Evolutionary conservation across 2,329 filamentous ascomycete genomes (phyloP), one percentile per base, ranked within the genome.

Genomic region (Dothideomycetidae sp.): DNA sequence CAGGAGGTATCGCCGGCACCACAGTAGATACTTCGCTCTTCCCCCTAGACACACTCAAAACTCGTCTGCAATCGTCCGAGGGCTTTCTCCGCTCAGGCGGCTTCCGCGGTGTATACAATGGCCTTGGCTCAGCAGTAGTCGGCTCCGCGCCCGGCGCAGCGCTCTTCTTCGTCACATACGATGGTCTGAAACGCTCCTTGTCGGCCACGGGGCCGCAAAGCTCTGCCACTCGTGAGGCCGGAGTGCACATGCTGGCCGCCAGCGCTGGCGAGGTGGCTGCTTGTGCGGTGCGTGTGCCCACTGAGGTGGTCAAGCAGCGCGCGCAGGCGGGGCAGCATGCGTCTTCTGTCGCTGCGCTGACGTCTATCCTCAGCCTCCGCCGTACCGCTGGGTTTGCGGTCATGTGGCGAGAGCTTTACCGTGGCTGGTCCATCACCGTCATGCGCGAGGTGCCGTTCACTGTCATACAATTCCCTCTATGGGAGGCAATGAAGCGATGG

Each of bases 31-130:
- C 93, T 53, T 85, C 85, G 39, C 82, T 98, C 55, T 98, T 82
- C 67, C 90, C 90, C 1, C 84, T 98, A 68, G 92, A 98, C 71
- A 98, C 90, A 0, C 78, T 98, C 55, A 98, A 98, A 65, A 98
- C 92, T 30, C 85, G 90, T 11, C 82, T 98, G 5, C 90, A 98
- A 64, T 84, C 85, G 45, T 72, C 72, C 33, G 57, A 69, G 40
- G 76, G 79, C 57, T 85, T 93, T 66, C 75, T 83, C 53, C 69
- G 80, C 39, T 77, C 78, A 2, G 88, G 90, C 54, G 88, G 88
- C 53, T 86, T 96, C 69, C 71, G 71, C 34, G 86, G 88, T 44
- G 83, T 96, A 50, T 98, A 98, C 66, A 79, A 82, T 31, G 90
- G 90, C 55, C 75, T 98, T 11, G 90, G 88, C 33, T 83, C 76